Evolutionary conservation across 495 filamentous ascomycete species (phyloP), one percentile per base, ranked within the genome.

Genomic region (Barbatosphaeria neglecta): DNA sequence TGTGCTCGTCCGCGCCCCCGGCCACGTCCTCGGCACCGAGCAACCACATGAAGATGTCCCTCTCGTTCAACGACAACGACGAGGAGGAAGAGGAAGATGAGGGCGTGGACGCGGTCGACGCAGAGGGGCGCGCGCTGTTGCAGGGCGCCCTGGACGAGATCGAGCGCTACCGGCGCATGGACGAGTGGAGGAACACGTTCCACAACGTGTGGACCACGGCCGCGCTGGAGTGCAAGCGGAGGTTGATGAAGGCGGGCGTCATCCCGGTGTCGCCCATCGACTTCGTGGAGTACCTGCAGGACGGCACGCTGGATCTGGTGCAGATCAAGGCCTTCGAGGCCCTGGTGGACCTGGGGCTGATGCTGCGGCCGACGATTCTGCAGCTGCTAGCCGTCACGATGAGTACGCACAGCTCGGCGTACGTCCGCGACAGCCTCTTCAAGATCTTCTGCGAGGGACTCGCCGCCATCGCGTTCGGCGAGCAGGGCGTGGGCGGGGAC

Each of bases 111-210:
- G 24, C 24, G 39, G 20, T 23, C 15, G 39, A 41, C 16, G 22
- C 39, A 20, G 39, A 41, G 2, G 37, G 50, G 58, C 40, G 54
- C 50, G 28, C 61, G 71, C 23, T 82, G 92, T 35, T 84, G 47
- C 75, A 77, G 37, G 74, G 78, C 38, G 84, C 84, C 2, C 61
- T 95, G 15, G 81, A 84, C 31, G 88, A 95, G 59, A 86, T 99
- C 39, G 86, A 95, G 47, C 77, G 93, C 43, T 86, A 90, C 56
- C 77, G 88, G 41, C 79, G 90, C 38, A 87, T 93, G 74, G 92
- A 99, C 55, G 88, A 96, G 64, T 97, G 88, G 82, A 84, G 84
- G 0, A 77, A 82, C 27, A 93, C 89, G 0, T 94, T 83, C 62
- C 87, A 95, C 46, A 99, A 97, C 51, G 73, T 94, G 45, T 88